Evolutionary conservation across 202 grass and related monocot species (phyloP).

Genomic region (Panicum hallii): DNA sequence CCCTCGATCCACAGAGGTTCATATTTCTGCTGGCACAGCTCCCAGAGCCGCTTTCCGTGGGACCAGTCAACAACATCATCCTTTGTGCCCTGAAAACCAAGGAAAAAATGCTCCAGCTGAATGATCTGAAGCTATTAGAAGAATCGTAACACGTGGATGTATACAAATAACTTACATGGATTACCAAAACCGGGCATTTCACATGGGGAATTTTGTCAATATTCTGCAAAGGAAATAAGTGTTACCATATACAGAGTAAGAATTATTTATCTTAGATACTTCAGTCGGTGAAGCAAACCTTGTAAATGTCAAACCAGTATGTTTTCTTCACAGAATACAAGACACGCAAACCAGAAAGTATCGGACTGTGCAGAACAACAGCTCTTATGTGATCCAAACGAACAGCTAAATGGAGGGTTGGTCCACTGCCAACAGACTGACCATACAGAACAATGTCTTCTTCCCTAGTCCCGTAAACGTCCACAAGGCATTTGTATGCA

Average conservation of each 20-base stretch:
- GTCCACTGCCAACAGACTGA: constrained; percentile 89
- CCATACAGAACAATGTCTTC: constrained; percentile 91
- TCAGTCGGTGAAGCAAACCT: constrained; percentile 59
- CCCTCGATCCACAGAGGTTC: constrained; percentile 93
- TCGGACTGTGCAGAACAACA: constrained; percentile 83
- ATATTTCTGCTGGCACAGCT: constrained; percentile 87
- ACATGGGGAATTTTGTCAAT: constrained; percentile 81
- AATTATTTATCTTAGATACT: constrained; percentile 18
- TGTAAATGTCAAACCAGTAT: constrained; percentile 98
- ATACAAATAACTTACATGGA: constrained; percentile 76
- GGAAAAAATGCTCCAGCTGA: background rate
- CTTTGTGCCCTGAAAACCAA: constrained; percentile 67
- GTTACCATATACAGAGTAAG: constrained; percentile 25
- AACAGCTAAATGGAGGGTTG: constrained; percentile 78
- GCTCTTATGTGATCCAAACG: constrained; percentile 60
- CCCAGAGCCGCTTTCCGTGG: constrained; percentile 82
- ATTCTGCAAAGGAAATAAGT: constrained; percentile 65
- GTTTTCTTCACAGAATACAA: constrained; percentile 91
- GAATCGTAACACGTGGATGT: background rate
- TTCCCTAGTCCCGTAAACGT: constrained; percentile 69
- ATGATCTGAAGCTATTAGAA: background rate
- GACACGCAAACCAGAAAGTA: constrained; percentile 86
- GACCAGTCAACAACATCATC: constrained; percentile 78
- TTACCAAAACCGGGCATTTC: constrained; percentile 78
- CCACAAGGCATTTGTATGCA: constrained; percentile 80